Evolutionary conservation across 306 rosid genomes (phyloP).

Genomic region (Medicago ruthenica): DNA sequence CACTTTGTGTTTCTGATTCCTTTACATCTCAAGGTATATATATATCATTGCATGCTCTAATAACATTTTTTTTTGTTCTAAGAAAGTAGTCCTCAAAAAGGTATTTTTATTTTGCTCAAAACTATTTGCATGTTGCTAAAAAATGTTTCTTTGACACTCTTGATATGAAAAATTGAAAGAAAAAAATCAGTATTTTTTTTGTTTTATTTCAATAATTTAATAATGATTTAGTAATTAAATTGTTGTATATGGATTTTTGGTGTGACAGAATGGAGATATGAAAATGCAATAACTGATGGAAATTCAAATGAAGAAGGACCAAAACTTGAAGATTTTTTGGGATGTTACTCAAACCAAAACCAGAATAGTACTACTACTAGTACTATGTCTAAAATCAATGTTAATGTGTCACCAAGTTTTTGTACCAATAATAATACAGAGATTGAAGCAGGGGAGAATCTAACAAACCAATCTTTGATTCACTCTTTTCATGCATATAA

Average conservation of each 20-base stretch:
- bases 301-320: slow-evolving; percentile 68
- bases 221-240: background rate
- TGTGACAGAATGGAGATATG: slow-evolving; percentile 80
- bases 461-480: slow-evolving; percentile 50
- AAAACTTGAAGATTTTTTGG: slow-evolving; percentile 95
- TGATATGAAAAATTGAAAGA: too few species aligned
- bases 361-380: slow-evolving; percentile 36
- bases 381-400: slow-evolving; percentile 57
- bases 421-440: slow-evolving; percentile 44
- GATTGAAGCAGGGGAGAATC: slow-evolving; percentile 48
- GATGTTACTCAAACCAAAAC: slow-evolving; percentile 75
- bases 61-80: background rate
- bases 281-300: slow-evolving; percentile 57
- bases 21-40: slow-evolving; percentile 65
- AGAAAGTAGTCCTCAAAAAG: background rate
- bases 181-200: background rate
- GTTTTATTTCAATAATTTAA: background rate
- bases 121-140: slow-evolving; percentile 47
- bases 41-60: slow-evolving; percentile 37
- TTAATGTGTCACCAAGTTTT: slow-evolving; percentile 61
- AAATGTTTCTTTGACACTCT: slow-evolving; percentile 14
- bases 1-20: slow-evolving; percentile 79
- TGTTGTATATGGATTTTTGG: background rate
- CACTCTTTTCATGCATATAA: slow-evolving; percentile 57
- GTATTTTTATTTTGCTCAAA: slow-evolving; percentile 9